Conservation (phyloP, 192 early-diverging fungal genomes). For the Gaertneriomyces sp. region DNA sequence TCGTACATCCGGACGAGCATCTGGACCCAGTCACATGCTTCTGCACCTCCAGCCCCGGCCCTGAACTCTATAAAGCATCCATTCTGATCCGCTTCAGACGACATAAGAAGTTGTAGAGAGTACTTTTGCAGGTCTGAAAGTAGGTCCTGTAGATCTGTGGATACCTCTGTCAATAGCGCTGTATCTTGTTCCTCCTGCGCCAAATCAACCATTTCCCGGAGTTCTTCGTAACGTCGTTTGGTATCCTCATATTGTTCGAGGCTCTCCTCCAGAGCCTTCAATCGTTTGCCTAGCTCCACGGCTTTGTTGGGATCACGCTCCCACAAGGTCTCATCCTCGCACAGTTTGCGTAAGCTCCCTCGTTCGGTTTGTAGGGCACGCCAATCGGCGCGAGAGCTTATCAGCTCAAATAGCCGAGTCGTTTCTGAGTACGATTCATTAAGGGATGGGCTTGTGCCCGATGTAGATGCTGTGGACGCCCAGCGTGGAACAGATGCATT, state of each 20-base stretch:
- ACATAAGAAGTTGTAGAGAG: slow-evolving; percentile 45
- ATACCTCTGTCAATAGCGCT: slow-evolving; percentile 28
- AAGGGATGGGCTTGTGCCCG: not conserved
- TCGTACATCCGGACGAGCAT: slow-evolving; percentile 45
- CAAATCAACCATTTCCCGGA: slow-evolving; percentile 27
- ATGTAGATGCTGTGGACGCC: not conserved
- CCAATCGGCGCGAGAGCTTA: too few relatives aligned
- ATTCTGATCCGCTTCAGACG: slow-evolving; percentile 40
- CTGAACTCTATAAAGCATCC: slow-evolving; percentile 54
- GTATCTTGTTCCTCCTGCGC: slow-evolving; percentile 43
- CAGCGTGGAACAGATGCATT: not conserved
- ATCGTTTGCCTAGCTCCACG: slow-evolving; percentile 34
- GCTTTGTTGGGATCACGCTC: slow-evolving; percentile 36
- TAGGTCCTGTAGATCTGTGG: slow-evolving; percentile 31
- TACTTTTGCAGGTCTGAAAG: slow-evolving; percentile 32
- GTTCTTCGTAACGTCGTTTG: slow-evolving; percentile 17
- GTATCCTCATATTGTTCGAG: slow-evolving; percentile 31
- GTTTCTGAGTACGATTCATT: not conserved
- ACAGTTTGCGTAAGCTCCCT: not conserved
- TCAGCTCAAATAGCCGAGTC: too few relatives aligned
- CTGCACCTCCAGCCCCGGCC: slow-evolving; percentile 49
- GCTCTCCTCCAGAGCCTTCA: slow-evolving; percentile 30
- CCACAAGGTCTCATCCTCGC: slow-evolving; percentile 33
- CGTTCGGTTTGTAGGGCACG: too few relatives aligned
- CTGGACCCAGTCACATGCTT: slow-evolving; percentile 47